Base-by-base conservation (phyloP, 768 basidiomycete genomes). In the Mycena maculata region DNA sequence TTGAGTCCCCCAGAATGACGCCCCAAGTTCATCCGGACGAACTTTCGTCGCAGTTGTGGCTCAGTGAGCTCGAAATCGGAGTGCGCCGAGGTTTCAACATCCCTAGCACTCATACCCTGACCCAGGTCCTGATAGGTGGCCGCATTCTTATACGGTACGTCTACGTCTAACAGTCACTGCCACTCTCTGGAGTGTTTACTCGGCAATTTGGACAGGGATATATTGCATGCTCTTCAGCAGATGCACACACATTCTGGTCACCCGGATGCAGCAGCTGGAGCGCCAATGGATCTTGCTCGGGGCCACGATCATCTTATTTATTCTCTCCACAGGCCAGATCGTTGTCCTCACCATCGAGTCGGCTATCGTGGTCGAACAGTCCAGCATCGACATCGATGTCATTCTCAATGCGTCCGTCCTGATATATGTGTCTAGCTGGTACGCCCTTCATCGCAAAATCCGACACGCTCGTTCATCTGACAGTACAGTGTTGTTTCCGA, bases 341-440 rank as follows among this genome's bases (percentile, higher is more conserved):
- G 47, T 67, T 23, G 42, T 54, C 45, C 20, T 67, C 23, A 49
- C 44, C n/a, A 12, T 67, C 48, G 30, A 67, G 28, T 48, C 65
- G 2, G 65, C 65, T 25, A 45, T 67, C 10, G 59, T 60, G 30
- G 45, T 38, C 25, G 59, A 53, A 7, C 12, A 49, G 36, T 15
- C 59, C 9, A 18, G 31, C 12, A 60, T 67, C 31, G 12, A 28
- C 25, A 5, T 60, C 13, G 27, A 39, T 2, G 1, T 18, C 22
- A 38, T 61, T 9, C 25, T 27, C 18, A 44, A 52, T 1, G 65
- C 59, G 11, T 61, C 65, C 8, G 33, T 61, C 3, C 53, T 67
- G 9, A 60, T 60, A 22, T 67, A 67, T 39, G 65, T 67, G 3
- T 39, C 58, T 4, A 67, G 65, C 53, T 55, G 59, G 59, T 60